A percentile compares a stretch with the other conserved stretches of the same genome.
phyloP scores from a whole-genome alignment of 768 basidiomycete species.

The Boletus edulis region DNA sequence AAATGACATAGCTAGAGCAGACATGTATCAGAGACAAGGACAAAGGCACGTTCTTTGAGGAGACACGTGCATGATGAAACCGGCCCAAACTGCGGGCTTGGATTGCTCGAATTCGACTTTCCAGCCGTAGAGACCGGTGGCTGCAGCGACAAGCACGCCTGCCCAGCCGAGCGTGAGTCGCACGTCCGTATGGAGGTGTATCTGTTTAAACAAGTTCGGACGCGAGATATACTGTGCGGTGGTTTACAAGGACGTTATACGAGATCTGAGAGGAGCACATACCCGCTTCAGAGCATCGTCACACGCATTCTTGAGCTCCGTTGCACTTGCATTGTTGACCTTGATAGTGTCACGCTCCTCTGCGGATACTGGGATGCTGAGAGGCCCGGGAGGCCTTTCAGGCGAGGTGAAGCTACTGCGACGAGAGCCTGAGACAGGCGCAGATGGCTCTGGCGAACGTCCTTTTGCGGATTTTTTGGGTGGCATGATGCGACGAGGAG shows the following conservation, averaged over 20 bases:
- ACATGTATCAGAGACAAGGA: constrained; percentile 1
- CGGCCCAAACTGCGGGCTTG: constrained; percentile 76
- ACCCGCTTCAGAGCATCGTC: constrained; percentile 93
- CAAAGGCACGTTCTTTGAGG: constrained; percentile 3
- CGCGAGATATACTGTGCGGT: constrained; percentile 71
- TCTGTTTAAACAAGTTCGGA: constrained; percentile 82
- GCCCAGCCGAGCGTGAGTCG: constrained; percentile 86
- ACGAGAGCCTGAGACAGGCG: constrained; percentile 18
- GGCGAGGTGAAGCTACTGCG: constrained; percentile 27
- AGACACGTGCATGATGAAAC: constrained; percentile 68
- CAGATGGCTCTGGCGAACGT: constrained; percentile 9
- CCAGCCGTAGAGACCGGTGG: constrained; percentile 82
- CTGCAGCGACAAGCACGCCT: constrained; percentile 76
- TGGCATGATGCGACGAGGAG: constrained; percentile 16
- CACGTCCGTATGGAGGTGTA: constrained; percentile 84
- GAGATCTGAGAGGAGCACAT: constrained; percentile 22
- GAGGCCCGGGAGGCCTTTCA: constrained; percentile 50
- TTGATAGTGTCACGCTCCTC: constrained; percentile 55
- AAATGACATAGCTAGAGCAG: constrained; percentile 61
- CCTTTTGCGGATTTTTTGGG: constrained; percentile 17
- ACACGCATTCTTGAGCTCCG: constrained; percentile 66
- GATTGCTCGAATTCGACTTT: constrained; percentile 87
- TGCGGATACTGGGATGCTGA: constrained; percentile 43
- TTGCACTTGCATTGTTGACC: constrained; percentile 55
- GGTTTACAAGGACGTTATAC: neutral